Evolutionary conservation across 306 rosid genomes (phyloP).

Genomic region (Herpetospermum pedunculosum): DNA sequence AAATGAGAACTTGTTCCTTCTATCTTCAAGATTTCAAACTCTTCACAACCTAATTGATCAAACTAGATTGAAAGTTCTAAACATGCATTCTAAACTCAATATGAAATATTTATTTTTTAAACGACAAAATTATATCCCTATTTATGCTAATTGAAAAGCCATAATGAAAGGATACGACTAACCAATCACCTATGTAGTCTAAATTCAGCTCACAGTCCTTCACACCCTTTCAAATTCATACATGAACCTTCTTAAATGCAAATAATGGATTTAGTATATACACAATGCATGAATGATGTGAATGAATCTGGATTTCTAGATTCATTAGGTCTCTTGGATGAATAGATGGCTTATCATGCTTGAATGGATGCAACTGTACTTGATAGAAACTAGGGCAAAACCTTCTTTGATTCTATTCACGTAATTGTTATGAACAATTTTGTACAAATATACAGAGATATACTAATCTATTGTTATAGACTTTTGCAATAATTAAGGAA

Average conservation of each 20-base stretch:
- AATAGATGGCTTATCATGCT: no score
- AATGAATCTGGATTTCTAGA: background rate
- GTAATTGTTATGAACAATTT: no score
- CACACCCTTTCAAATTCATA: background rate
- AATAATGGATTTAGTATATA: no score
- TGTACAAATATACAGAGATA: no score
- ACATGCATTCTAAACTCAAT: background rate
- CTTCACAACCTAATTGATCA: background rate
- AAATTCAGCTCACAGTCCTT: no score
- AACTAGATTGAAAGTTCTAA: background rate
- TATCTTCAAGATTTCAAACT: background rate
- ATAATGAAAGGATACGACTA: background rate
- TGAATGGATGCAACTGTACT: background rate
- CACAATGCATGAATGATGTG: background rate
- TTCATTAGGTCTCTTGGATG: no score
- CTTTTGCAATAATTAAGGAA: no score
- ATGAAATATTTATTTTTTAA: no score
- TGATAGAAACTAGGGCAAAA: no score
- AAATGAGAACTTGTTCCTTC: background rate
- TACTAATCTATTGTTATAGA: no score
- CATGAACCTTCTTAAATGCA: background rate
- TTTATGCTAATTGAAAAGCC: background rate
- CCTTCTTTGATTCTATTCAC: no score
- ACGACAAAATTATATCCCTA: no score
- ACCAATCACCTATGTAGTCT: background rate